Evolutionary conservation across 352 stramenopile species (phyloP).

Genomic region (Phytophthora pinifolia): DNA sequence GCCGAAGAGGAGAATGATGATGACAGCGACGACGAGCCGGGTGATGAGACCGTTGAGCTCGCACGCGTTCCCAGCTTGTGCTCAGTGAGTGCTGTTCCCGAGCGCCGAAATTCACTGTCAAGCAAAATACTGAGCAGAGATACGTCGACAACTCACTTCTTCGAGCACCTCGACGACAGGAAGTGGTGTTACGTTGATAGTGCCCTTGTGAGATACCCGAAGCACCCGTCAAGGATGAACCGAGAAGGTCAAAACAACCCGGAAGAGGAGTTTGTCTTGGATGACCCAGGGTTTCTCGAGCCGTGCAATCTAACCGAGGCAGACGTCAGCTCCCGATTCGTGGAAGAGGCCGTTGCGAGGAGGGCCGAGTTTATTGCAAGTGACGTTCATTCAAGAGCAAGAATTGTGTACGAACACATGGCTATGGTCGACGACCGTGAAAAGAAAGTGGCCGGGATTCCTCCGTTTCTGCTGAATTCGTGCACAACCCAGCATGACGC

Average conservation of each 20-base stretch:
- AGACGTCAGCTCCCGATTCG: slow-evolving; percentile 15
- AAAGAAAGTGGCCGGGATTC: slow-evolving; percentile 18
- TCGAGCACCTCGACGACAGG: slow-evolving; percentile 29
- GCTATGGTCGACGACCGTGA: slow-evolving; percentile 27
- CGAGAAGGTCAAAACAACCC: slow-evolving; percentile 19
- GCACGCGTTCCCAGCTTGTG: slow-evolving; percentile 4
- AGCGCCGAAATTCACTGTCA: slow-evolving; percentile 2
- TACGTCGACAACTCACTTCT: slow-evolving; percentile 1
- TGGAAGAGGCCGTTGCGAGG: slow-evolving; percentile 22
- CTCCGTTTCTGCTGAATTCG: slow-evolving; percentile 24
- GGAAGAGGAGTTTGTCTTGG: slow-evolving; percentile 31
- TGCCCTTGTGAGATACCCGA: slow-evolving; percentile 32
- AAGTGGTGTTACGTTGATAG: slow-evolving; percentile 32
- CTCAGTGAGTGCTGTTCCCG: not conserved
- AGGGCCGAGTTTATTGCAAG: slow-evolving; percentile 38
- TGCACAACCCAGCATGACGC: slow-evolving; percentile 4
- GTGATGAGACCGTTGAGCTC: not conserved
- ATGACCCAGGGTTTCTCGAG: slow-evolving; percentile 27
- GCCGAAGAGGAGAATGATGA: slow-evolving; percentile 42
- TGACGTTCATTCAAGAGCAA: slow-evolving; percentile 37
- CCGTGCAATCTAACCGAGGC: slow-evolving; percentile 18
- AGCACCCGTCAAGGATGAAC: slow-evolving; percentile 29
- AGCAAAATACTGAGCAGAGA: slow-evolving; percentile 14
- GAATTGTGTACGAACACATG: slow-evolving; percentile 59
- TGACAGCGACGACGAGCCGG: slow-evolving; percentile 37